These are phyloP conservation scores for Neonectria neomacrospora DNA, from an alignment of 2,329 filamentous ascomycete species.

Conservation along the genomic window DNA sequence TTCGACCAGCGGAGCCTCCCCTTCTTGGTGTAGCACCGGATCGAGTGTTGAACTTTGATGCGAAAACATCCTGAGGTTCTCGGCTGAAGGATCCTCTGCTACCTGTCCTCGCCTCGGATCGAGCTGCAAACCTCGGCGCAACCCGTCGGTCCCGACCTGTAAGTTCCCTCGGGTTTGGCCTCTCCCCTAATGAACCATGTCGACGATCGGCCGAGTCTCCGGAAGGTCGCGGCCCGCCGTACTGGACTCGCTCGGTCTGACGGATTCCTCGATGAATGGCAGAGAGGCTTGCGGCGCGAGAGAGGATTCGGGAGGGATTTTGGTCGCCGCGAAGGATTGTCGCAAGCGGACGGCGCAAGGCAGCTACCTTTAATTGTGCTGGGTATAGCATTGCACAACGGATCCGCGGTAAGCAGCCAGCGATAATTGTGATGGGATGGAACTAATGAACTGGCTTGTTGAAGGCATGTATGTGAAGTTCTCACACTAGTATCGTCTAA, in stretches of 20 bases:
- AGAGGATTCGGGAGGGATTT: conserved; percentile 31
- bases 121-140: conserved; percentile 1
- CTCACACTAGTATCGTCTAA: conserved; percentile 22
- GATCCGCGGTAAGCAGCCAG: conserved; percentile 14
- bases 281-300: conserved; percentile 60
- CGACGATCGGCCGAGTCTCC: conserved; percentile 10
- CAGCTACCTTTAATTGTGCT: conserved; percentile 35
- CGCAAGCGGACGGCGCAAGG: conserved; percentile 36
- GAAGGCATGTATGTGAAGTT: conserved; percentile 27
- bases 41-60: conserved; percentile 38
- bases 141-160: conserved; percentile 25
- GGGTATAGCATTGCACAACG: conserved; percentile 46
- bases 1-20: conserved; percentile 11
- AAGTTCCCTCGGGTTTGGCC: background rate
- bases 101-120: background rate
- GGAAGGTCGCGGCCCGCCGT: conserved; percentile 35
- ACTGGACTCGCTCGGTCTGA: conserved; percentile 53
- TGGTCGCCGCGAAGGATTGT: conserved; percentile 13
- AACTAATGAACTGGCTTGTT: conserved; percentile 3
- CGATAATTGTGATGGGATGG: conserved; percentile 11
- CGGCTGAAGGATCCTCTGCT: conserved; percentile 12
- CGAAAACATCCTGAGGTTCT: conserved; percentile 32
- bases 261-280: conserved; percentile 77
- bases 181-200: conserved; percentile 10
- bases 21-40: background rate